Evolutionary conservation across 2,329 filamentous ascomycete genomes (phyloP), one percentile per base, ranked within the genome.

Genomic region (Ophiostoma australiae): DNA sequence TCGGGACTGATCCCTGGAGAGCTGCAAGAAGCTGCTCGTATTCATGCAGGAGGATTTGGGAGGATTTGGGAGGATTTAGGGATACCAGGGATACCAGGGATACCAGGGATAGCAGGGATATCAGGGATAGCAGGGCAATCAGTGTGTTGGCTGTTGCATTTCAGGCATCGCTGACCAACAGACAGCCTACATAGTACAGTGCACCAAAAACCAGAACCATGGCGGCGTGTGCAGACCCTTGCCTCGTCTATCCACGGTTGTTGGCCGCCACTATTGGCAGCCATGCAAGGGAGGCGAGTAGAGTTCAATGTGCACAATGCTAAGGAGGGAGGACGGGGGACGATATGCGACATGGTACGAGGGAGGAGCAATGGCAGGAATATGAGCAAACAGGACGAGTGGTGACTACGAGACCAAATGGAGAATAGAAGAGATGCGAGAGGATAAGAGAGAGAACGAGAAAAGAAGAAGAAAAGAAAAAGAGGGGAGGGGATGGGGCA

Each of bases 181-280:
- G 20, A 48, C 44, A 48, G 44, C 15, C 44, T 48, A n/a, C n/a
- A n/a, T n/a, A n/a, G n/a, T n/a, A n/a, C 20, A n/a, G 15, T 8
- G 44, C 44, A 27, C n/a, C 23, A 55, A 27, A 58, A 58, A 58
- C 52, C 52, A 58, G 10, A 58, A 58, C 52, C 52, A 58, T 58
- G 52, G 52, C 23, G 52, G n/a, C 52, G 52, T 58, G 23, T 58
- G 52, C 23, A 58, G n/a, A 15, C 52, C 52, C 52, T 58, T 58
- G 52, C 52, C 52, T 58, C 4, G 52, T 15, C 10, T 58, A 31
- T 48, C 44, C 44, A 48, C 23, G 23, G n/a, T 58, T 27, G 52
- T 31, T 58, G 39, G 52, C 10, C 52, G 23, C 52, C n/a, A 27
- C 52, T 58, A n/a, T 58, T 58, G 52, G 52, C 13, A 58, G 10